These are phyloP conservation scores for Saccharomycopsis fibuligera DNA, from an alignment of 805 yeast genomes.

Conservation along the genomic window DNA sequence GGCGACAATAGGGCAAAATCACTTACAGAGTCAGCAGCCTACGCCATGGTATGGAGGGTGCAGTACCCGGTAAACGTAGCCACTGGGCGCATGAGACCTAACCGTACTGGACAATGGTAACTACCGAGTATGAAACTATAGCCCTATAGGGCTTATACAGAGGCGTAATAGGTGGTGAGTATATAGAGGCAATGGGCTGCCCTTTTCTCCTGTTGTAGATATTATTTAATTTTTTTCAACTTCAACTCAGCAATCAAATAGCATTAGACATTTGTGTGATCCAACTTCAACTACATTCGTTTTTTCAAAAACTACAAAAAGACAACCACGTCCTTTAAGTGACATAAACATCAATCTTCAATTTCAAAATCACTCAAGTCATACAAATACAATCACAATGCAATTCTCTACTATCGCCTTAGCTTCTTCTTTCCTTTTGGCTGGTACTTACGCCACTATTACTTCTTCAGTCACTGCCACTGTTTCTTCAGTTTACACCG, in stretches of 20 bases:
- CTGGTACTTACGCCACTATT: slow-evolving; percentile 27
- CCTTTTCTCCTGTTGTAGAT: background rate
- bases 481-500: slow-evolving; percentile 19
- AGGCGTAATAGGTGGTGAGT: too few relatives aligned
- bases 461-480: slow-evolving; percentile 26
- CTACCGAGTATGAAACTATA: too few relatives aligned
- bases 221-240: background rate
- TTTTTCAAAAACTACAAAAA: slow-evolving; percentile 18
- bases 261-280: background rate
- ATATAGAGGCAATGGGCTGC: background rate
- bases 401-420: slow-evolving; percentile 36
- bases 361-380: slow-evolving; percentile 15
- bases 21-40: too few relatives aligned
- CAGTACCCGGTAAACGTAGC: too few relatives aligned
- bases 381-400: slow-evolving; percentile 27
- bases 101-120: too few relatives aligned
- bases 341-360: background rate
- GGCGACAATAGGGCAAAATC: too few relatives aligned
- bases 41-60: too few relatives aligned
- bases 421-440: slow-evolving; percentile 24
- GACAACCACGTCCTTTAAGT: slow-evolving; percentile 15
- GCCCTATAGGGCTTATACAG: too few relatives aligned
- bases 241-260: background rate
- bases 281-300: slow-evolving; percentile 24
- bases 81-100: too few relatives aligned